A percentile compares a stretch with the other conserved stretches of the same genome.
Conservation (phyloP, 2,329 filamentous ascomycete genomes). For the Chrysoporthe deuterocubensis region DNA sequence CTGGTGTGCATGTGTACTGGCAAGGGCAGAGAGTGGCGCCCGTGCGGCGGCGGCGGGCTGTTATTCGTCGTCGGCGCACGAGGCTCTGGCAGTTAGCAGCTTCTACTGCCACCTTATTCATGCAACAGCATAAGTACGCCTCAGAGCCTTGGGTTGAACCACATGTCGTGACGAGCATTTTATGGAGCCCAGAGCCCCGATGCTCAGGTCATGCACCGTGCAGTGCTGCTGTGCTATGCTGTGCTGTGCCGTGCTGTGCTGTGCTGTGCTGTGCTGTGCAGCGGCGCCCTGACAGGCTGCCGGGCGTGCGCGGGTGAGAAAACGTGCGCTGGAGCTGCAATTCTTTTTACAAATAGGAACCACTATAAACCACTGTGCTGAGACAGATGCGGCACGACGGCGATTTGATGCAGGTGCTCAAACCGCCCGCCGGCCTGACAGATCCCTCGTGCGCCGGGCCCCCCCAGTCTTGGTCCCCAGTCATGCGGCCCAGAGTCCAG, state of each 20-base stretch:
- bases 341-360: conserved; percentile 5
- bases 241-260: not conserved
- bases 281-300: not conserved
- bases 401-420: not conserved
- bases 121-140: conserved; percentile 2
- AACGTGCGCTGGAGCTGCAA: not conserved
- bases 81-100: not conserved
- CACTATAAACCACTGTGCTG: conserved; percentile 6
- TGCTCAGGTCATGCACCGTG: not conserved
- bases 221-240: not conserved
- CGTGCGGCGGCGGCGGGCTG: conserved; percentile 21
- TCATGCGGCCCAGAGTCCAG: not conserved
- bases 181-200: not conserved
- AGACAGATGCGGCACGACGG: conserved; percentile 2
- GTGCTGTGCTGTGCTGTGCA: conserved; percentile 3
- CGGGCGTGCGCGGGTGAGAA: not conserved
- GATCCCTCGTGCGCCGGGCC: not conserved
- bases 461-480: not conserved
- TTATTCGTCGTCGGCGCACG: conserved; percentile 17
- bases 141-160: conserved; percentile 3
- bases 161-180: not conserved
- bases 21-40: not conserved
- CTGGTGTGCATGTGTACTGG: not conserved
- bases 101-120: not conserved
- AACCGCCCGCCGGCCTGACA: not conserved